Evolutionary conservation across 805 yeast species (phyloP).

Genomic region (Candida namnaoensis): DNA sequence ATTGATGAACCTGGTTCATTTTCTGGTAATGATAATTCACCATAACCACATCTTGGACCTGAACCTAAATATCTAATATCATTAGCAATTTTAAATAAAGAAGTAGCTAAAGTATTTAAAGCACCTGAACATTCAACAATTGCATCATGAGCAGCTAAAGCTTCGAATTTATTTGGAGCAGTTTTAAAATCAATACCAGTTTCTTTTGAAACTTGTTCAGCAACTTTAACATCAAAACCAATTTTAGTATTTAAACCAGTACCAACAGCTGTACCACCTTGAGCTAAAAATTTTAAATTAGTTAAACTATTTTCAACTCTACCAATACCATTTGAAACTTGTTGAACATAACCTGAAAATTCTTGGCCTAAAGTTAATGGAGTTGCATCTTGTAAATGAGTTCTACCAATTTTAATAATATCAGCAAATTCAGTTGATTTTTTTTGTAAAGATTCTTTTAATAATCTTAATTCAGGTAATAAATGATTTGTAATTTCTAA

Average conservation of each 20-base stretch:
- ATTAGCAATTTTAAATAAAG: constrained; percentile 93
- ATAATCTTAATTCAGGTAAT: constrained; percentile 69
- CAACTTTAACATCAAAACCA: constrained; percentile 85
- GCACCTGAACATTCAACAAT: constrained; percentile 97
- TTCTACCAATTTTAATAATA: constrained; percentile 97
- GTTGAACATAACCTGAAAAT: constrained; percentile 94
- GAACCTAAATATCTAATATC: constrained; percentile 97
- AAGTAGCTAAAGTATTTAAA: constrained; percentile 87
- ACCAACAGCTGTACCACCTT: constrained; percentile 99
- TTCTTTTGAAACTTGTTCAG: constrained; percentile 74
- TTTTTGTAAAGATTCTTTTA: constrained; percentile 68
- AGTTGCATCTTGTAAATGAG: constrained; percentile 98
- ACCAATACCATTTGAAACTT: constrained; percentile 81
- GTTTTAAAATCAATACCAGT: constrained; percentile 87
- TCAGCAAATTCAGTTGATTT: constrained; percentile 79
- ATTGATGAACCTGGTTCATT: constrained; percentile 99
- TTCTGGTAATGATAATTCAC: constrained; percentile 91
- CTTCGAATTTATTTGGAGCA: constrained; percentile 98
- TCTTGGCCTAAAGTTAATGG: constrained; percentile 98
- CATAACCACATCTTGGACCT: constrained; percentile 99
- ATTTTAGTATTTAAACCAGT: constrained; percentile 93
- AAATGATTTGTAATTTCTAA: constrained; percentile 70
- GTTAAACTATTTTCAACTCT: constrained; percentile 76
- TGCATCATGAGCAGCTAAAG: constrained; percentile 98
- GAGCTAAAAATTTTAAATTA: constrained; percentile 78